Percentiles rank a stretch among this genome's conserved stretches.
phyloP scores from a whole-genome alignment of 805 yeast genomes.

The Yamadazyma phyllophila region DNA sequence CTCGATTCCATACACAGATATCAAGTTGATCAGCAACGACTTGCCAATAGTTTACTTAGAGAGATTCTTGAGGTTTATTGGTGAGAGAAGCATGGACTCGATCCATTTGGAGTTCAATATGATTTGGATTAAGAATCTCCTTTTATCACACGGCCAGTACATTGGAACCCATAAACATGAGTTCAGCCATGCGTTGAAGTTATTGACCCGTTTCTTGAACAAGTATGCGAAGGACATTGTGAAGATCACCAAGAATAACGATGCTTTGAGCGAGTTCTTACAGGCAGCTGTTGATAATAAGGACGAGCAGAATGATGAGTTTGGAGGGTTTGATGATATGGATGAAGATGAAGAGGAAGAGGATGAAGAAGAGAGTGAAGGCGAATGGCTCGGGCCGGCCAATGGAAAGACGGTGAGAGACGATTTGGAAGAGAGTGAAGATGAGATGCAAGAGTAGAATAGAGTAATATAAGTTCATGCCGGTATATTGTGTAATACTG shows the following conservation, averaged over 20 bases:
- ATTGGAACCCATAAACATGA: slow-evolving; percentile 61
- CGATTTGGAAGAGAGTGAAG: slow-evolving; percentile 27
- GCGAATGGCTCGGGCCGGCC: slow-evolving; percentile 31
- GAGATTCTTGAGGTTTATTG: slow-evolving; percentile 66
- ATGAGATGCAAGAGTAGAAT: slow-evolving; percentile 11
- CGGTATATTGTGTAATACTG: too few species aligned
- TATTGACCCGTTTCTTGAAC: slow-evolving; percentile 71
- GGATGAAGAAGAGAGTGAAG: slow-evolving; percentile 24
- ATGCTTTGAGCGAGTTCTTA: slow-evolving; percentile 54
- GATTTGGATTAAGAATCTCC: slow-evolving; percentile 70
- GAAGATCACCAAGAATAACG: slow-evolving; percentile 50
- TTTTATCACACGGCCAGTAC: slow-evolving; percentile 74
- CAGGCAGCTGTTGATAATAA: slow-evolving; percentile 23
- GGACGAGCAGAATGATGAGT: slow-evolving; percentile 27
- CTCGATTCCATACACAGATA: slow-evolving; percentile 65
- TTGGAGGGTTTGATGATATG: slow-evolving; percentile 12
- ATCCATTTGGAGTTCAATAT: slow-evolving; percentile 84
- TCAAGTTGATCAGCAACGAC: slow-evolving; percentile 61
- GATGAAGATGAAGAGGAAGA: slow-evolving; percentile 26
- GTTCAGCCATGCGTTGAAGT: slow-evolving; percentile 62
- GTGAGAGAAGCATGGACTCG: slow-evolving; percentile 61
- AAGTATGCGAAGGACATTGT: slow-evolving; percentile 76
- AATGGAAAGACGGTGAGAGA: slow-evolving; percentile 30
- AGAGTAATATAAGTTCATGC: background rate
- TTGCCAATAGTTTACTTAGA: slow-evolving; percentile 77